Evolutionary conservation across 345 rosid species (phyloP).

Genomic region (Anastatica hierochuntica): DNA sequence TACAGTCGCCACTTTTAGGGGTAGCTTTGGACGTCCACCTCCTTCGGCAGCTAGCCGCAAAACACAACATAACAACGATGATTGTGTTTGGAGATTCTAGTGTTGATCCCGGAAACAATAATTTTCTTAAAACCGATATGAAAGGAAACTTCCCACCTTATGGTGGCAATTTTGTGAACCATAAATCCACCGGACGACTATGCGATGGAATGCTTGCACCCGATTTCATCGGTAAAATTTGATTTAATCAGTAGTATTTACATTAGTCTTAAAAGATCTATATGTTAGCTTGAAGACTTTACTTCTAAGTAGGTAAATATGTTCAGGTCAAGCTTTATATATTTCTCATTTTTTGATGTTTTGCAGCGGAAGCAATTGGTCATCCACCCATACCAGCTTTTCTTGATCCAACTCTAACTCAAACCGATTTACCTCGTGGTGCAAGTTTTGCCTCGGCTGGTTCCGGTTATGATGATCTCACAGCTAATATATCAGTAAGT

Average conservation of each 20-base stretch:
- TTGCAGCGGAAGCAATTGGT: constrained; percentile 62
- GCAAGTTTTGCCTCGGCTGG: constrained; percentile 93
- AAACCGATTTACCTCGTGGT: constrained; percentile 45
- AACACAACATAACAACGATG: constrained; percentile 46
- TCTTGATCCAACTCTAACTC: constrained; percentile 47
- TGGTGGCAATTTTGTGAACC: constrained; percentile 51
- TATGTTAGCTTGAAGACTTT: too few relatives aligned
- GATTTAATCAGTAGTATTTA: not conserved
- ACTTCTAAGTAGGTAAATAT: too few relatives aligned
- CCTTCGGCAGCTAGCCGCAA: constrained; percentile 32
- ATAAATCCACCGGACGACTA: constrained; percentile 58
- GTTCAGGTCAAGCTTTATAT: not conserved
- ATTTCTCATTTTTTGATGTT: not conserved
- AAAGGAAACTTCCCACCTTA: constrained; percentile 65
- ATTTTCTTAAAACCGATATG: constrained; percentile 35
- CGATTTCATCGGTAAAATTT: constrained; percentile 49
- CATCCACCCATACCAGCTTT: constrained; percentile 52
- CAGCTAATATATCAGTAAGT: constrained; percentile 73
- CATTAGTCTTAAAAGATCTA: not conserved
- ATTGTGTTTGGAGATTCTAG: constrained; percentile 85
- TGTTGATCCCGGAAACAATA: constrained; percentile 77
- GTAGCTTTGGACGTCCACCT: constrained; percentile 24
- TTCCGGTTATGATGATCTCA: constrained; percentile 81
- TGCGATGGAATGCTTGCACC: constrained; percentile 63
- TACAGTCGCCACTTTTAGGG: constrained; percentile 5